Evolutionary conservation across 2,329 filamentous ascomycete species (phyloP), one percentile per base, ranked within the genome.

Genomic region (Pseudogymnoascus sp.): DNA sequence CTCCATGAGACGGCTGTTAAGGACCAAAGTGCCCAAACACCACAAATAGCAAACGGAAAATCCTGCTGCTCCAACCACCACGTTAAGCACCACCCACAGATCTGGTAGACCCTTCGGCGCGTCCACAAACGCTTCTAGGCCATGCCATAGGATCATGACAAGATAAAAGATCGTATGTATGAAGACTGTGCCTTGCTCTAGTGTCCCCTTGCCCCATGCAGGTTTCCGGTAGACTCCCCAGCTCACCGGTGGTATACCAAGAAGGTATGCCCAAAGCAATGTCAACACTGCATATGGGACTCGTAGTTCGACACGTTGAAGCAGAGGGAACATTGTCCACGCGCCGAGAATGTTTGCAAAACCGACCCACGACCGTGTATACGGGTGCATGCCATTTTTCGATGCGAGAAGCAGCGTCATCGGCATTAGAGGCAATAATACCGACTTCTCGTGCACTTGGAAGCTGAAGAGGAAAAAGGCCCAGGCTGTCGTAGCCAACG

Each of bases 391-490:
- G 0, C 93, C 93, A 59, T 90, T 84, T 66, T 87, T 84, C 14
- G 89, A 87, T 14, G 90, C 89, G 40, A 99, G 80, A 4, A 97
- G 80, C 5, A 97, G 77, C 0, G 92, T 97, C 90, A 95, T 96
- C 0, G 94, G 94, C 73, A 97, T 84, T 56, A 99, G 79, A 0
- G 94, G 95, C 2, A 99, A 83, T 4, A 99, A 80, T 0, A 96
- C 91, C 68, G 92, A 97, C 82, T 99, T 99, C 77, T 99, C 94
- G 71, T 99, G 94, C 0, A 99, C 95, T 73, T 99, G 94, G 74
- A 96, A 99, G 70, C 91, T 95, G 77, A 95, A 97, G 14, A 99
- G 80, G 74, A 97, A 99, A 79, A 99, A 99, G 0, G 89, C 93
- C 94, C 94, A 99, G 1, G 92, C 90, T 0, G 90, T 92, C 1